Evolutionary conservation across 371 early-diverging fungal genomes (phyloP).

Genomic region (Zychaea mexicana): DNA sequence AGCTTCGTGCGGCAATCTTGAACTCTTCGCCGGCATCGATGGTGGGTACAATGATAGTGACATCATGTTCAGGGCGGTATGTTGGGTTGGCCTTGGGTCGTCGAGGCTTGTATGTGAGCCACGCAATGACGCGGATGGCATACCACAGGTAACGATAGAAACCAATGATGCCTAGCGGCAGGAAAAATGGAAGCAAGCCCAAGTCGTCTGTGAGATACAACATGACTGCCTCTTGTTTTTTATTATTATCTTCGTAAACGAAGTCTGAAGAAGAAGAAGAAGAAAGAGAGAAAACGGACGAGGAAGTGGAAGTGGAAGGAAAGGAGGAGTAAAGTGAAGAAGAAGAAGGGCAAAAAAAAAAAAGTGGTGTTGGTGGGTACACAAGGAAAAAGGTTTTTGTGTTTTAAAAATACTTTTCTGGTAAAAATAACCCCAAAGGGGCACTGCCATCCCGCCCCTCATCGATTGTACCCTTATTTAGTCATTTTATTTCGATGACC

Average conservation of each 20-base stretch:
- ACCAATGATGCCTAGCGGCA: conserved; percentile 71
- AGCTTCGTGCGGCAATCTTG: conserved; percentile 67
- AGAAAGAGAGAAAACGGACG: background rate
- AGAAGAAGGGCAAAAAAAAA: background rate
- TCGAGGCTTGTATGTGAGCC: conserved; percentile 49
- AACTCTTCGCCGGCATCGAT: conserved; percentile 77
- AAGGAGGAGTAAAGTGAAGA: background rate
- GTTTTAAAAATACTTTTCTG: conserved; percentile 5
- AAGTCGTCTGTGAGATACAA: conserved; percentile 66
- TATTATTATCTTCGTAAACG: background rate
- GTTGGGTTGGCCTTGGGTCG: conserved; percentile 52
- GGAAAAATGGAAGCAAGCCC: conserved; percentile 60
- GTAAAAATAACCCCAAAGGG: conserved; percentile 5
- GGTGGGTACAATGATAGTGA: conserved; percentile 72
- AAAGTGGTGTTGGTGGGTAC: background rate
- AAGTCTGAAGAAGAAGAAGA: background rate
- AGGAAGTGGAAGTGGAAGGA: background rate
- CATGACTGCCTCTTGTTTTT: conserved; percentile 31
- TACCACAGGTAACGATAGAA: conserved; percentile 75
- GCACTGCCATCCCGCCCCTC: background rate
- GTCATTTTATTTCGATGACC: background rate
- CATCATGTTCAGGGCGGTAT: conserved; percentile 54
- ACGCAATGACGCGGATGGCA: conserved; percentile 56
- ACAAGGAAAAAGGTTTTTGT: conserved; percentile 7
- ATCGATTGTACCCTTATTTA: background rate